Conservation (phyloP, 2,329 filamentous ascomycete species). For the Dothistroma pini region DNA sequence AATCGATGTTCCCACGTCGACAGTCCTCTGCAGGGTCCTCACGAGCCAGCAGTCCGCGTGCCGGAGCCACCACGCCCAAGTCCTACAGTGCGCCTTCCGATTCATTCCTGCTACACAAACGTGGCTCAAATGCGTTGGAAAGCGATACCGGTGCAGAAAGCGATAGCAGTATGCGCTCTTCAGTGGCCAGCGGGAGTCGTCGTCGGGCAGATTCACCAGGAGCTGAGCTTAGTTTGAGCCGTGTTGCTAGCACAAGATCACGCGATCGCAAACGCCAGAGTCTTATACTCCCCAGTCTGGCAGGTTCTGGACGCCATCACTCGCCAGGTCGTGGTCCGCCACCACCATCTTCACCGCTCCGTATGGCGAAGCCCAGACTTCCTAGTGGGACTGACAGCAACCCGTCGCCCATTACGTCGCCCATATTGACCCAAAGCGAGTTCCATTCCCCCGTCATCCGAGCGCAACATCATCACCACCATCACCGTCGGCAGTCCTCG, state of each 20-base stretch:
- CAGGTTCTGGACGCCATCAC: slow-evolving; percentile 74
- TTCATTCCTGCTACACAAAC: slow-evolving; percentile 62
- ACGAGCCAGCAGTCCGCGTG: slow-evolving; percentile 80
- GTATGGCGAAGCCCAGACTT: slow-evolving; percentile 76
- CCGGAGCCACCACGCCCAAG: slow-evolving; percentile 75
- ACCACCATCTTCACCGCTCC: slow-evolving; percentile 71
- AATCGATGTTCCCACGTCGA: slow-evolving; percentile 47
- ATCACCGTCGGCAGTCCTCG: slow-evolving; percentile 85
- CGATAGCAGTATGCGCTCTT: slow-evolving; percentile 84
- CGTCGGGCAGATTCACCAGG: slow-evolving; percentile 83
- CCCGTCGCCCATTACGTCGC: slow-evolving; percentile 83
- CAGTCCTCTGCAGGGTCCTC: slow-evolving; percentile 69
- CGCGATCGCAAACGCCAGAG: slow-evolving; percentile 83
- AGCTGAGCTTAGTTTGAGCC: slow-evolving; percentile 74
- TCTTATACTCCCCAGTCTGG: slow-evolving; percentile 67
- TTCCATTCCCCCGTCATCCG: slow-evolving; percentile 70
- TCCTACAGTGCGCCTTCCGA: slow-evolving; percentile 62
- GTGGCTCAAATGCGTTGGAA: slow-evolving; percentile 75
- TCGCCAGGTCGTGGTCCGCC: slow-evolving; percentile 75
- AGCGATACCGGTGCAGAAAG: slow-evolving; percentile 80
- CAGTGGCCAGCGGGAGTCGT: slow-evolving; percentile 54
- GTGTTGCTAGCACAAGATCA: slow-evolving; percentile 63
- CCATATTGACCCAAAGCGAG: slow-evolving; percentile 77
- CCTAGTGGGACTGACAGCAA: slow-evolving; percentile 60
- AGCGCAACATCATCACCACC: slow-evolving; percentile 47